Conservation (phyloP, 2,329 filamentous ascomycete genomes). For the Ascochyta fabae region DNA sequence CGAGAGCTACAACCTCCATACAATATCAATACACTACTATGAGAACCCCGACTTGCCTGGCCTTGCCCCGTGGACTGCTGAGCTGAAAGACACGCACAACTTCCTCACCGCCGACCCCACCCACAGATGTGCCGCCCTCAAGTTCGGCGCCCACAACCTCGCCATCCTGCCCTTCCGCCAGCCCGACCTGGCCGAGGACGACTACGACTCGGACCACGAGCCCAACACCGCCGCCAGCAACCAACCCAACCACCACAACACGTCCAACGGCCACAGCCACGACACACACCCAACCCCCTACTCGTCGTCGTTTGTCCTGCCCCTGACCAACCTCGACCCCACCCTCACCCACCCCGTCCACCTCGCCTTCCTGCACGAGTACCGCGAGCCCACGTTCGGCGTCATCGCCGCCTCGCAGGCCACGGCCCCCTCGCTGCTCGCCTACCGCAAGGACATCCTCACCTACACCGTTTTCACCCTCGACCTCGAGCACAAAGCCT, state of each 20-base stretch:
- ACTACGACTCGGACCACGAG: slow-evolving; percentile 84
- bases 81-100: slow-evolving; percentile 77
- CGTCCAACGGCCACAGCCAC: slow-evolving; percentile 39
- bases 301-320: slow-evolving; percentile 89
- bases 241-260: slow-evolving; percentile 40
- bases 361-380: slow-evolving; percentile 92
- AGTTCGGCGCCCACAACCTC: slow-evolving; percentile 86
- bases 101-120: slow-evolving; percentile 87
- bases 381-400: slow-evolving; percentile 95
- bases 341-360: slow-evolving; percentile 87
- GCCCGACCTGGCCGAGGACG: slow-evolving; percentile 84
- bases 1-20: slow-evolving; percentile 77
- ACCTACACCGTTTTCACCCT: slow-evolving; percentile 95
- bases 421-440: slow-evolving; percentile 74
- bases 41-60: slow-evolving; percentile 89
- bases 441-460: slow-evolving; percentile 81
- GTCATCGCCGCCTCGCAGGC: slow-evolving; percentile 81
- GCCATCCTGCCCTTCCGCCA: slow-evolving; percentile 94
- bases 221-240: slow-evolving; percentile 19
- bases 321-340: slow-evolving; percentile 86
- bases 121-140: slow-evolving; percentile 91
- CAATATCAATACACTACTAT: slow-evolving; percentile 96
- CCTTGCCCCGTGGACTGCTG: slow-evolving; percentile 76
- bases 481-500: slow-evolving; percentile 90
- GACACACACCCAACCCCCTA: slow-evolving; percentile 69